phyloP scores from a whole-genome alignment of 2,329 filamentous ascomycete genomes.

The Rachicladosporium sp. region DNA sequence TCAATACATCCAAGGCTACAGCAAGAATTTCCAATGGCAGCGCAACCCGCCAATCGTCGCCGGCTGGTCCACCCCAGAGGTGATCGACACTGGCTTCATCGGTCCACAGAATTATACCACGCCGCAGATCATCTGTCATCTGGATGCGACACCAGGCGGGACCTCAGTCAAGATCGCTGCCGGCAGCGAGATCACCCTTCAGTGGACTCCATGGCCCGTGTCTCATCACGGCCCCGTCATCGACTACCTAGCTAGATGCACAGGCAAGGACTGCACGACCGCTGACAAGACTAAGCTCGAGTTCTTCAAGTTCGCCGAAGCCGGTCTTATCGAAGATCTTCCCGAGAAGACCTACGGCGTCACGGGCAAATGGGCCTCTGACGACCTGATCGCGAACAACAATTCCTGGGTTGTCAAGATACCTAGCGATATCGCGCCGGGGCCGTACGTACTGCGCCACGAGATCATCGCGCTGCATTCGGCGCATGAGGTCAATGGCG shows the following conservation, averaged over 20 bases:
- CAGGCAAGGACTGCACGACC: conserved; percentile 38
- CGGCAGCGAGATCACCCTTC: conserved; percentile 45
- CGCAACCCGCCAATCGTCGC: conserved; percentile 27
- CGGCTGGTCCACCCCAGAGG: conserved; percentile 42
- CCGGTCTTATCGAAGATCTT: conserved; percentile 36
- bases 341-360: conserved; percentile 13
- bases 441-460: conserved; percentile 49
- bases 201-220: conserved; percentile 55
- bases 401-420: conserved; percentile 32
- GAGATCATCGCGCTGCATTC: conserved; percentile 51
- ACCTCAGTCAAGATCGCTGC: conserved; percentile 46
- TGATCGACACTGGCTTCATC: conserved; percentile 14
- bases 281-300: conserved; percentile 42
- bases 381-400: conserved; percentile 31
- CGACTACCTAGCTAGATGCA: conserved; percentile 48
- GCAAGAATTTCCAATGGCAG: conserved; percentile 29
- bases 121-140: conserved; percentile 7
- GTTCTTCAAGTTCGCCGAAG: conserved; percentile 53
- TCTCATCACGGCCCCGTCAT: conserved; percentile 53
- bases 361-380: conserved; percentile 44
- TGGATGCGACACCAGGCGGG: conserved; percentile 35
- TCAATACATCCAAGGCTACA: conserved; percentile 32
- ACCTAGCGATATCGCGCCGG: conserved; percentile 40
- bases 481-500: conserved; percentile 31
- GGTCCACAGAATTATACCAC: conserved; percentile 2